These are phyloP conservation scores for Lodderomyces oxycetoniae DNA, from an alignment of 1,139 yeast genomes.

Conservation along the genomic window DNA sequence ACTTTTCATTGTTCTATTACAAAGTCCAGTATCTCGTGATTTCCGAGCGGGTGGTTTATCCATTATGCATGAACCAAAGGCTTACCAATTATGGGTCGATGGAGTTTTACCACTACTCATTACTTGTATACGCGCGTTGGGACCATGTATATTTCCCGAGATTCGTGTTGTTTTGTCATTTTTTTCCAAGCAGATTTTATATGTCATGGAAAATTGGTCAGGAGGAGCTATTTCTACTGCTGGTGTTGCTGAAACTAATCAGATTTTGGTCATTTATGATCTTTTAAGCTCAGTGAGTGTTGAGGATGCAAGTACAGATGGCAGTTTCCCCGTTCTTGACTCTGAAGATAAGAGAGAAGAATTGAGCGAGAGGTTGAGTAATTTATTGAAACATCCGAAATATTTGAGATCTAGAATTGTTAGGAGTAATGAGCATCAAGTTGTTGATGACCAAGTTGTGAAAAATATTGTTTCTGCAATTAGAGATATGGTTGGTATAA, in stretches of 20 bases:
- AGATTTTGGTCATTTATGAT: conserved; percentile 63
- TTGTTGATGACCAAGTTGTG: conserved; percentile 40
- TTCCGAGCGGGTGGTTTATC: conserved; percentile 64
- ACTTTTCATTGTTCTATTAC: conserved; percentile 63
- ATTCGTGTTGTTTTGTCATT: conserved; percentile 57
- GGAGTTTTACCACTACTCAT: conserved; percentile 72
- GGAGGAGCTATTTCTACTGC: conserved; percentile 58
- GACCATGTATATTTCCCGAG: conserved; percentile 61
- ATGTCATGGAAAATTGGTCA: conserved; percentile 68
- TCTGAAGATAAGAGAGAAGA: conserved; percentile 51
- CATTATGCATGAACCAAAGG: conserved; percentile 45
- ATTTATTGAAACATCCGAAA: conserved; percentile 81
- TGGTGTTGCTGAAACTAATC: conserved; percentile 72
- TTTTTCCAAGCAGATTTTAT: conserved; percentile 62
- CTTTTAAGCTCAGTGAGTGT: conserved; percentile 49
- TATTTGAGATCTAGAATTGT: conserved; percentile 68
- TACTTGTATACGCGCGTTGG: conserved; percentile 57
- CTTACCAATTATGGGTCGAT: conserved; percentile 77
- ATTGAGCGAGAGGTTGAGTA: conserved; percentile 55
- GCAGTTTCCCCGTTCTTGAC: conserved; percentile 57
- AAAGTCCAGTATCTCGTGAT: conserved; percentile 64
- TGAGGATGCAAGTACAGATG: conserved; percentile 14
- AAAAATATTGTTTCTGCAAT: conserved; percentile 51
- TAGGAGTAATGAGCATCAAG: conserved; percentile 61
- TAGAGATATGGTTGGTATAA: conserved; percentile 48